Evolutionary conservation across 352 stramenopile genomes (phyloP).

Genomic region (Phytopythium kandeliae): DNA sequence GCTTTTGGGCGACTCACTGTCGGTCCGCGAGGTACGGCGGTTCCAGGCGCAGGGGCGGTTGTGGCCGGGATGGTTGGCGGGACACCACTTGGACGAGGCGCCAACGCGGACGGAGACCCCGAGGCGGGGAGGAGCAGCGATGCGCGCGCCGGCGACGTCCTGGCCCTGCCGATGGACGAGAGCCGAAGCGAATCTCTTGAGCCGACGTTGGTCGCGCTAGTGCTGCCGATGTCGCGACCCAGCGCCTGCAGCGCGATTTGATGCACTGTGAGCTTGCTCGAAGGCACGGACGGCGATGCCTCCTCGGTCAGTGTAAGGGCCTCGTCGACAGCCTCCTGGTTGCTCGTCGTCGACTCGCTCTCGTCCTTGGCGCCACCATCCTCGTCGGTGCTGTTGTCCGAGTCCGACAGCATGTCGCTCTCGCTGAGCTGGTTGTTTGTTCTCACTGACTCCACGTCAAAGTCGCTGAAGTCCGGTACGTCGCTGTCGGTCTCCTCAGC

Average conservation of each 20-base stretch:
- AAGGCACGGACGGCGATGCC: slow-evolving; percentile 1
- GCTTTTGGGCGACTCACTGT: slow-evolving; percentile 13
- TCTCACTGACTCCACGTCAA: slow-evolving; percentile 25
- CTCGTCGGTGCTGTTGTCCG: not conserved
- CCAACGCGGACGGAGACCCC: not conserved
- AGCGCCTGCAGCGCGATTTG: slow-evolving; percentile 7
- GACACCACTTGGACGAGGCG: not conserved
- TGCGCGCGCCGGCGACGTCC: not conserved
- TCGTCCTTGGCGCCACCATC: not conserved
- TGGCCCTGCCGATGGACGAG: slow-evolving; percentile 1
- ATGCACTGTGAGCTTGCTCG: slow-evolving; percentile 1
- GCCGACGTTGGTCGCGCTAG: not conserved
- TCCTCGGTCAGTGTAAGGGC: not conserved
- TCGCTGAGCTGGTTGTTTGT: slow-evolving; percentile 7
- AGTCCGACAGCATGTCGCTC: slow-evolving; percentile 5
- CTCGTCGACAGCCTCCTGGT: not conserved
- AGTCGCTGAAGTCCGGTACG: slow-evolving; percentile 20
- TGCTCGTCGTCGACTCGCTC: not conserved
- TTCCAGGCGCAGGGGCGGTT: not conserved
- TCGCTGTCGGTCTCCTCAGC: slow-evolving; percentile 14
- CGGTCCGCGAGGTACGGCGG: slow-evolving; percentile 2
- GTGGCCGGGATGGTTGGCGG: not conserved
- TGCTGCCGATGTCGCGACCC: slow-evolving; percentile 3
- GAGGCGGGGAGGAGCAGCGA: not conserved
- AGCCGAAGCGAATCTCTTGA: slow-evolving; percentile 1